A percentile compares a stretch with the other conserved stretches of the same genome.
These are phyloP conservation scores for Chiua sp. DNA, from an alignment of 1,284 basidiomycete species.

Conservation along the genomic window DNA sequence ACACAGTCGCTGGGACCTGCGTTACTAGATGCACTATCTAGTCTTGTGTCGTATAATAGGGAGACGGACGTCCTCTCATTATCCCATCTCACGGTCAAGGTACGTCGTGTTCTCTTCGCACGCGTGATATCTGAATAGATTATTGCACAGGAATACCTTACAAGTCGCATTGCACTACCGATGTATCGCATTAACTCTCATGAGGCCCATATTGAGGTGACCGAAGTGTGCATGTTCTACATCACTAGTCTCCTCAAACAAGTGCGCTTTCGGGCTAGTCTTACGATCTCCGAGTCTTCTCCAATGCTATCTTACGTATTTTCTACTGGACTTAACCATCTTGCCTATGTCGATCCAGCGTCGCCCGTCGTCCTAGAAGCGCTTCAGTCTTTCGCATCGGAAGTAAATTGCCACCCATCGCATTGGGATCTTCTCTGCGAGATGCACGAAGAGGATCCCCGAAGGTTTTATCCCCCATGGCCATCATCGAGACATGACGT, in stretches of 20 bases:
- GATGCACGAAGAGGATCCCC: background rate
- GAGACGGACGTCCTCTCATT: constrained; percentile 1
- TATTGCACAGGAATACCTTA: constrained; percentile 4
- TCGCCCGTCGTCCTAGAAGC: background rate
- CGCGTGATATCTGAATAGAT: no score
- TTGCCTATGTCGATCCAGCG: background rate
- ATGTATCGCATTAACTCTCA: background rate
- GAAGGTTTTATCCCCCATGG: background rate
- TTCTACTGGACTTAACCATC: constrained; percentile 3
- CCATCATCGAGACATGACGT: background rate
- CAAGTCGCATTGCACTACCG: background rate
- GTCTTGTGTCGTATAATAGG: constrained; percentile 2
- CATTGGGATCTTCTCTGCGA: background rate
- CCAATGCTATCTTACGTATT: constrained; percentile 6
- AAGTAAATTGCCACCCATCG: background rate
- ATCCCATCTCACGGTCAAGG: constrained; percentile 9
- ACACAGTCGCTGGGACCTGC: background rate
- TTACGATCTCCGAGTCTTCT: background rate
- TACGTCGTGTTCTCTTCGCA: background rate
- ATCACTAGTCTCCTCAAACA: background rate
- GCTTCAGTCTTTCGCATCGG: background rate
- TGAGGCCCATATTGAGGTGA: constrained; percentile 1
- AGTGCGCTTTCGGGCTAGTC: no score
- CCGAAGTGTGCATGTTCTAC: constrained; percentile 3
- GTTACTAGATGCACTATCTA: background rate